Evolutionary conservation across 768 basidiomycete species (phyloP), one percentile per base, ranked within the genome.

Genomic region (Asterophora lycoperdoides): DNA sequence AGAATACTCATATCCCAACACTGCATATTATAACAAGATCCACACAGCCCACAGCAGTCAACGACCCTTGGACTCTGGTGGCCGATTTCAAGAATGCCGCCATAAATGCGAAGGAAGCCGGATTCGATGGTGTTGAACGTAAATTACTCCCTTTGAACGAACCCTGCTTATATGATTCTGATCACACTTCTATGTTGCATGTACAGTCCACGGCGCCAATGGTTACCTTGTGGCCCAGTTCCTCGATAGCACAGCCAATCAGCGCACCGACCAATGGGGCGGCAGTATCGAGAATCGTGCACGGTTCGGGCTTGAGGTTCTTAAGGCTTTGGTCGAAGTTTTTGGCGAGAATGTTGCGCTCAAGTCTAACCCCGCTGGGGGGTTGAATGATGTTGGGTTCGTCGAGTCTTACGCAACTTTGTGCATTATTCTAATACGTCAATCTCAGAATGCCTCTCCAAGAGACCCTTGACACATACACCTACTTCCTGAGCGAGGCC

Each of bases 181-280:
- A 40, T 20, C 8, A 19, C 39, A 17, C 23, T 49, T 30, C 37
- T 34, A 17, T 8, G 7, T 47, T n/a, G 20, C 46, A 17, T 17
- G 8, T 41, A 1, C 32, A 76, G 62, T 81, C 56, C 71, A 72
- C 41, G 68, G 69, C 13, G 73, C 73, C 8, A 68, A 68, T 45
- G 76, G 76, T 0, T 76, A 74, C 49, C 60, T 77, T 9, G 45
- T 73, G 29, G 63, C 73, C 48, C 78, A 82, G 51, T 80, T 82
- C 68, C 60, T 79, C 14, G 76, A 80, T 49, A 63, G 58, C 41
- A 68, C 60, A 2, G 60, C 73, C 15, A 82, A 83, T 63, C 56
- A 69, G 32, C 73, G 80, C 15, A 78, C 73, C 11, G 82, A 82
- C 63, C 59, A 72, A 45, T 86, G 77, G 69, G 83, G 83, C 8